phyloP scores from a whole-genome alignment of 1,284 basidiomycete species.

The Apiotrichum laibachii region DNA sequence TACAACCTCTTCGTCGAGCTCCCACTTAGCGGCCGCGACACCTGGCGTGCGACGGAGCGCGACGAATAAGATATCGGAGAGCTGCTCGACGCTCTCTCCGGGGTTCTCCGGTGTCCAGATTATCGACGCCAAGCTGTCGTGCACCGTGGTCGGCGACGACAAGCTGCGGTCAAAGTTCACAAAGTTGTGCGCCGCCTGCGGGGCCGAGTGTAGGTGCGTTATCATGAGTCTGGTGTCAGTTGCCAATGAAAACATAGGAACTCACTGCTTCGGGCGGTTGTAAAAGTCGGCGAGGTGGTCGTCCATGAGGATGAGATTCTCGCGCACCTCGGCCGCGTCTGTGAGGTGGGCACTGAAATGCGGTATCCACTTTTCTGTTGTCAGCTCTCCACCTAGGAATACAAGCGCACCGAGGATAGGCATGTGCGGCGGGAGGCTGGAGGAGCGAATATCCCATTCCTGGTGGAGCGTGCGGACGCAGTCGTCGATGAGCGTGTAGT shows the following conservation, averaged over 20 bases:
- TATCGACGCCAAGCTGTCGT: slow-evolving; percentile 24
- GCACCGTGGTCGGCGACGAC: slow-evolving; percentile 20
- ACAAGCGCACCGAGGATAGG: background rate
- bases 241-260: background rate
- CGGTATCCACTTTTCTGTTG: slow-evolving; percentile 5
- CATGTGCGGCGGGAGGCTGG: background rate
- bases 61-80: slow-evolving; percentile 38
- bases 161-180: slow-evolving; percentile 12
- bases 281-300: slow-evolving; percentile 8
- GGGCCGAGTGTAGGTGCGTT: slow-evolving; percentile 2
- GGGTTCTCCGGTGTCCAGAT: slow-evolving; percentile 33
- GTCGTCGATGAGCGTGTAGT: slow-evolving; percentile 8
- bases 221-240: slow-evolving; percentile 11
- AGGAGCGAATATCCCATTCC: background rate
- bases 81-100: slow-evolving; percentile 24
- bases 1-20: slow-evolving; percentile 36
- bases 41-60: slow-evolving; percentile 24
- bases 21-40: slow-evolving; percentile 31
- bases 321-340: background rate
- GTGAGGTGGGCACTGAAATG: background rate
- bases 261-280: slow-evolving; percentile 8
- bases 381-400: background rate
- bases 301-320: slow-evolving; percentile 1
- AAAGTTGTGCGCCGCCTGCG: slow-evolving; percentile 6
- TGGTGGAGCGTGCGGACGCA: slow-evolving; percentile 4